Conservation (phyloP, 257 asterid species). For the Coffea canephora region DNA sequence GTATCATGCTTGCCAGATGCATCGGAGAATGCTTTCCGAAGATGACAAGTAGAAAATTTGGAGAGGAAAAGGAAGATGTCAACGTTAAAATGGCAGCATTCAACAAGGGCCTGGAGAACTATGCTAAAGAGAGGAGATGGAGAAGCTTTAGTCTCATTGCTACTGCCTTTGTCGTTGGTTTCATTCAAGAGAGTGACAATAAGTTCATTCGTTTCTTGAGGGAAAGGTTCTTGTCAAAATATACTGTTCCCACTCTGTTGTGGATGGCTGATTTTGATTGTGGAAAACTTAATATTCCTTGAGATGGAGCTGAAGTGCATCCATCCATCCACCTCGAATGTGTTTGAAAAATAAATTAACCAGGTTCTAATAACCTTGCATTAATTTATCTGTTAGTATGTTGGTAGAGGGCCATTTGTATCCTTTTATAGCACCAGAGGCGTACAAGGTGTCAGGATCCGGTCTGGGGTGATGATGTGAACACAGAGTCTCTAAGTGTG, state of each 20-base stretch:
- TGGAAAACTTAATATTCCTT: not conserved
- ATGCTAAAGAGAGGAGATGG: constrained; percentile 62
- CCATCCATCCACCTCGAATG: not conserved
- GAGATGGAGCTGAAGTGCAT: not conserved
- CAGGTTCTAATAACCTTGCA: too few relatives aligned
- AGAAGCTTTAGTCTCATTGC: constrained; percentile 59
- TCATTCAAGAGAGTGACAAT: constrained; percentile 52
- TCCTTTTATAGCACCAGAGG: too few relatives aligned
- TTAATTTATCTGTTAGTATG: too few relatives aligned
- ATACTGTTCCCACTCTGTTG: constrained; percentile 10
- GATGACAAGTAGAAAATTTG: not conserved
- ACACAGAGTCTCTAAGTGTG: too few relatives aligned
- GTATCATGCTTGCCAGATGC: constrained; percentile 63
- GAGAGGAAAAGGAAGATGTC: constrained; percentile 12
- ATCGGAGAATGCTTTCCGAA: constrained; percentile 35
- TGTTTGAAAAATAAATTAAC: too few relatives aligned
- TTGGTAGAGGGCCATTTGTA: too few relatives aligned
- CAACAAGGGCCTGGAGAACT: constrained; percentile 39
- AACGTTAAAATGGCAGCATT: constrained; percentile 23
- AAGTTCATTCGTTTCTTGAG: constrained; percentile 46
- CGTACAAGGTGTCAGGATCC: too few relatives aligned
- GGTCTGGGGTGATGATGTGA: too few relatives aligned
- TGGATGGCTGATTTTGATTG: constrained; percentile 1
- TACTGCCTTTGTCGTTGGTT: constrained; percentile 51
- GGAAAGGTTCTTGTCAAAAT: constrained; percentile 36